phyloP scores from a whole-genome alignment of 495 filamentous ascomycete species.

The Lasiosphaeris hirsuta region DNA sequence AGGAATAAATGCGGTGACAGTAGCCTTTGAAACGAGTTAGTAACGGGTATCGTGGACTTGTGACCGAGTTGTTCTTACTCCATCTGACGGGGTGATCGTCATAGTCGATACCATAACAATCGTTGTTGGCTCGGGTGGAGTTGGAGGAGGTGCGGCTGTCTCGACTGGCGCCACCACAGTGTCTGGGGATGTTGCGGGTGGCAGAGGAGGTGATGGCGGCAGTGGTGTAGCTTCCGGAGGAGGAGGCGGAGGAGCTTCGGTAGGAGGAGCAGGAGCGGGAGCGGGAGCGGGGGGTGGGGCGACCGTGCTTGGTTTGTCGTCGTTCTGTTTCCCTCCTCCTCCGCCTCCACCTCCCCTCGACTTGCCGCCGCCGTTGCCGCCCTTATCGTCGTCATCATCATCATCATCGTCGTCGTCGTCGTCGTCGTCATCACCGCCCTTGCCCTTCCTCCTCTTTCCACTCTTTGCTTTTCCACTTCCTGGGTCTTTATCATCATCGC shows the following conservation, averaged over 20 bases:
- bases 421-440: background rate
- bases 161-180: background rate
- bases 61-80: background rate
- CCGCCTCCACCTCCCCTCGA: background rate
- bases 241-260: background rate
- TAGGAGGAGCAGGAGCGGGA: background rate
- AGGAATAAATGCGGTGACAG: slow-evolving; percentile 2
- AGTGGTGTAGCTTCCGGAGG: background rate
- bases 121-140: slow-evolving; percentile 3
- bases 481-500: slow-evolving; percentile 3
- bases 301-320: no score
- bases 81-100: slow-evolving; percentile 6
- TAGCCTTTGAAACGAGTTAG: background rate
- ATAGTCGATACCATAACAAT: slow-evolving; percentile 9
- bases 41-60: background rate
- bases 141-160: background rate
- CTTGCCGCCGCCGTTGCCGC: slow-evolving; percentile 1
- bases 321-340: background rate
- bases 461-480: background rate
- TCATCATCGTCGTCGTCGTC: background rate
- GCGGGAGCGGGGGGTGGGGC: background rate
- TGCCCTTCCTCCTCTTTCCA: background rate
- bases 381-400: background rate
- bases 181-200: background rate
- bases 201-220: background rate